phyloP scores from a whole-genome alignment of 2,329 filamentous ascomycete genomes.

The Xylariales sp. region DNA sequence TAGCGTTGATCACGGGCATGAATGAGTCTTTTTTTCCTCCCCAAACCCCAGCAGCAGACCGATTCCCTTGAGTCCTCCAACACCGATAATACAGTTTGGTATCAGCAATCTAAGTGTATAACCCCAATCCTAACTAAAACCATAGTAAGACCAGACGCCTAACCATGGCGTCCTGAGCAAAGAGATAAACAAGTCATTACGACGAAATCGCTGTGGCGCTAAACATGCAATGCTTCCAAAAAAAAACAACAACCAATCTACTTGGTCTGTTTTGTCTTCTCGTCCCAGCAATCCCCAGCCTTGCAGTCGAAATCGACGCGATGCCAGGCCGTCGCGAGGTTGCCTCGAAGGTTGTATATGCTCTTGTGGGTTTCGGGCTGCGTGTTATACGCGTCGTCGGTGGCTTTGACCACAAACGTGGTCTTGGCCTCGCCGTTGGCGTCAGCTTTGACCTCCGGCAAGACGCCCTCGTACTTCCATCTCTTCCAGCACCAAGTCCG shows the following conservation, averaged over 20 bases:
- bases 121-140: neutral
- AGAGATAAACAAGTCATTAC: slow-evolving; percentile 4
- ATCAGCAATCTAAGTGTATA: slow-evolving; percentile 24
- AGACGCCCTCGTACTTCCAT: slow-evolving; percentile 67
- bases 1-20: neutral
- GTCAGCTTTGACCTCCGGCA: slow-evolving; percentile 51
- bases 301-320: slow-evolving; percentile 57
- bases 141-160: too few relatives aligned
- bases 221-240: neutral
- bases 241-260: neutral
- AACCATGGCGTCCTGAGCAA: neutral
- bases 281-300: slow-evolving; percentile 27
- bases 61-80: slow-evolving; percentile 12
- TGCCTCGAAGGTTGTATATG: slow-evolving; percentile 73
- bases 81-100: slow-evolving; percentile 16
- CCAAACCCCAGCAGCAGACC: neutral
- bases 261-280: slow-evolving; percentile 23
- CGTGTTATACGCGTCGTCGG: slow-evolving; percentile 73
- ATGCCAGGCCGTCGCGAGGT: slow-evolving; percentile 76
- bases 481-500: slow-evolving; percentile 73
- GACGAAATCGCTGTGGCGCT: slow-evolving; percentile 1
- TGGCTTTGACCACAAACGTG: slow-evolving; percentile 72
- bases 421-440: slow-evolving; percentile 55
- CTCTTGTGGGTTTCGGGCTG: slow-evolving; percentile 70
- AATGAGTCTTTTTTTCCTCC: neutral